These are phyloP conservation scores for Acorus gramineus DNA, from an alignment of 106 monocot species.

Conservation along the genomic window DNA sequence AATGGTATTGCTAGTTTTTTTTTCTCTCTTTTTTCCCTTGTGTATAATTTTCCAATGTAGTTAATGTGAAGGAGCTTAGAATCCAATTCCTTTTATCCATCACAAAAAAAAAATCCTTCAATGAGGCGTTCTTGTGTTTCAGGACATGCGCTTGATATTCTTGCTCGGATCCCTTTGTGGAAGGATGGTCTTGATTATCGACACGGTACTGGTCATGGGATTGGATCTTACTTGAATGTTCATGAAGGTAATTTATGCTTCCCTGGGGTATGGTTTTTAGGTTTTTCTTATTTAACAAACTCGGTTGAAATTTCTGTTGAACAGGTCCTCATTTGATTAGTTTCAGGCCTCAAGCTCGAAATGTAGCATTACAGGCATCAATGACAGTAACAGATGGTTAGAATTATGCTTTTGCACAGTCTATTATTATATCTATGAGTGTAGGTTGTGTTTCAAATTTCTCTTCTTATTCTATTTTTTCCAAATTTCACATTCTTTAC, in stretches of 20 bases:
- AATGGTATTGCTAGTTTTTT: slow-evolving; percentile 40
- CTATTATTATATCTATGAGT: too few relatives aligned
- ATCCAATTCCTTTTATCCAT: too few relatives aligned
- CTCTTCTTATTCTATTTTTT: not conserved
- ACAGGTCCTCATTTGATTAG: slow-evolving; percentile 94
- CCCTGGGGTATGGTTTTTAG: not conserved
- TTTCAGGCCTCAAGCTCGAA: slow-evolving; percentile 78
- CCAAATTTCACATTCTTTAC: not conserved
- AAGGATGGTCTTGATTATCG: slow-evolving; percentile 92
- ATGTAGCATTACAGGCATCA: slow-evolving; percentile 75
- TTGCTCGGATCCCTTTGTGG: slow-evolving; percentile 87
- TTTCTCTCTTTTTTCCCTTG: not conserved
- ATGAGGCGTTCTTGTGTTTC: not conserved
- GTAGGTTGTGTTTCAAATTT: not conserved
- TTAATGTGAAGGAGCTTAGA: too few relatives aligned
- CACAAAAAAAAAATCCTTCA: too few relatives aligned
- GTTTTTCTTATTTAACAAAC: not conserved
- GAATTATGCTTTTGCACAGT: slow-evolving; percentile 5
- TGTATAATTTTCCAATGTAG: not conserved
- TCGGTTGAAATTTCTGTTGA: slow-evolving; percentile 8
- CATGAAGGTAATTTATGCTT: slow-evolving; percentile 64
- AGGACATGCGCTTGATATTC: slow-evolving; percentile 91
- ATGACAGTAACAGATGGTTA: slow-evolving; percentile 98
- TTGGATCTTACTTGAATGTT: slow-evolving; percentile 91
- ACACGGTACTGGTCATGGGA: slow-evolving; percentile 95